Base-by-base conservation (phyloP, 1,284 basidiomycete genomes). In the Trichosporon inkin region DNA sequence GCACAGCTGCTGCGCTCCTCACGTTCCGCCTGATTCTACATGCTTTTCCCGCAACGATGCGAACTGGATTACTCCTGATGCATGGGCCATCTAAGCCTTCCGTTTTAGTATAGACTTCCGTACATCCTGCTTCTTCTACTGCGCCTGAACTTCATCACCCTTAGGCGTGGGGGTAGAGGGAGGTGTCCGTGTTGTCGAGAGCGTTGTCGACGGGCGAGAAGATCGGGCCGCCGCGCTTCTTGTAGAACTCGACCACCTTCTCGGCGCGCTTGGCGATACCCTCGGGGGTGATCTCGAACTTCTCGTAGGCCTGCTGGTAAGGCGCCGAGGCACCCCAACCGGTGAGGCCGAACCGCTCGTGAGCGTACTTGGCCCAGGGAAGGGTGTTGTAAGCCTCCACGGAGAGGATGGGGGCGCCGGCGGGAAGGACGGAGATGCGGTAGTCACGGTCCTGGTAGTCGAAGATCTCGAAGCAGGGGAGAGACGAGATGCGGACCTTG, bases 401-500 rank as follows among this genome's bases (percentile, higher is more conserved):
- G 52, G 91, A 90, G 65, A 97, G 77, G 75, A 96, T 88, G 49
- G 93, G 93, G 38, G 89, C 87, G 60, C 93, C 93, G 69, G 87
- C 88, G 72, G 91, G 86, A 67, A 97, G 80, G 55, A 96, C 92
- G 72, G 85, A 86, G 70, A 92, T 79, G 74, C 82, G 85, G 82
- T 97, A 97, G 63, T 87, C 85, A 71, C 83, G 78, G 66, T 85
- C 80, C 81, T 96, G 94, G 71, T 84, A 81, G 79, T 95, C 69
- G 78, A 97, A 97, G 65, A 91, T 85, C 66, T 87, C 82, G 86
- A 88, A 91, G 80, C 90, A 95, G 32, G 93, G 93, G 73, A 96
- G 80, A 72, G 87, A 90, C 72, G 93, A 90, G 60, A 96, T 76
- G 56, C 93, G 86, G 63, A 85, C 86, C 82, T 88, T 90, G 80